Percentiles rank a stretch among this genome's conserved stretches.
These are phyloP conservation scores for Penicillium concentricum DNA, from an alignment of 2,329 filamentous ascomycete species.

Conservation along the genomic window DNA sequence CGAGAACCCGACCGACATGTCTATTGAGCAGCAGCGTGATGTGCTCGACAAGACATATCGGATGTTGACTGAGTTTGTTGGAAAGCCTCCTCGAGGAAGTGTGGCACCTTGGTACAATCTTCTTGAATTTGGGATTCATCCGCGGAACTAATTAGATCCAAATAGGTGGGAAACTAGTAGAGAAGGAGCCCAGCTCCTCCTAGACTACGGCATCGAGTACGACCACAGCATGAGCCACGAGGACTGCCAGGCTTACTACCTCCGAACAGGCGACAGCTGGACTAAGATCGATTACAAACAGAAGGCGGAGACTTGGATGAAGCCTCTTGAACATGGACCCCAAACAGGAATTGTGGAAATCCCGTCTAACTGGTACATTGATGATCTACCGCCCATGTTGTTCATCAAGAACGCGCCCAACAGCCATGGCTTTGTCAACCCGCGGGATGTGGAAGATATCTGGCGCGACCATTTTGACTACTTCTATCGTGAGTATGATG, in stretches of 20 bases:
- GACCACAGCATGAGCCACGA: slow-evolving; percentile 48
- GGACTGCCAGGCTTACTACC: slow-evolving; percentile 46
- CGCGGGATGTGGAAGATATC: slow-evolving; percentile 57
- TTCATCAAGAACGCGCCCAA: slow-evolving; percentile 49
- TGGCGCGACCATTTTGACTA: slow-evolving; percentile 65
- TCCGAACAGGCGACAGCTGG: slow-evolving; percentile 46
- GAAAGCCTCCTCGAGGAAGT: slow-evolving; percentile 70
- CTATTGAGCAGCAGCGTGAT: slow-evolving; percentile 70
- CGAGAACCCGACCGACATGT: slow-evolving; percentile 72
- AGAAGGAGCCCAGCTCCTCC: slow-evolving; percentile 56
- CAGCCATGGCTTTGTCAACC: slow-evolving; percentile 58
- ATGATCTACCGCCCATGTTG: slow-evolving; percentile 47
- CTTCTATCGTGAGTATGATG: slow-evolving; percentile 73
- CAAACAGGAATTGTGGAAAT: slow-evolving; percentile 45
- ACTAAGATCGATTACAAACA: slow-evolving; percentile 45
- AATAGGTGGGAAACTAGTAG: slow-evolving; percentile 64
- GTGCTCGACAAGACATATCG: slow-evolving; percentile 75
- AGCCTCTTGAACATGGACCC: slow-evolving; percentile 48
- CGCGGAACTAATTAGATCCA: neutral
- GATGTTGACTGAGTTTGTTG: slow-evolving; percentile 71
- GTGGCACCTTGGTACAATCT: slow-evolving; percentile 65
- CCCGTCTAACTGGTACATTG: slow-evolving; percentile 46
- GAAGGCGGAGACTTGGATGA: slow-evolving; percentile 46
- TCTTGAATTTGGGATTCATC: neutral
- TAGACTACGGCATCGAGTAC: slow-evolving; percentile 46